A percentile compares a stretch with the other conserved stretches of the same genome.
phyloP scores from a whole-genome alignment of 179 eudicot species.

The Gypsophila paniculata region DNA sequence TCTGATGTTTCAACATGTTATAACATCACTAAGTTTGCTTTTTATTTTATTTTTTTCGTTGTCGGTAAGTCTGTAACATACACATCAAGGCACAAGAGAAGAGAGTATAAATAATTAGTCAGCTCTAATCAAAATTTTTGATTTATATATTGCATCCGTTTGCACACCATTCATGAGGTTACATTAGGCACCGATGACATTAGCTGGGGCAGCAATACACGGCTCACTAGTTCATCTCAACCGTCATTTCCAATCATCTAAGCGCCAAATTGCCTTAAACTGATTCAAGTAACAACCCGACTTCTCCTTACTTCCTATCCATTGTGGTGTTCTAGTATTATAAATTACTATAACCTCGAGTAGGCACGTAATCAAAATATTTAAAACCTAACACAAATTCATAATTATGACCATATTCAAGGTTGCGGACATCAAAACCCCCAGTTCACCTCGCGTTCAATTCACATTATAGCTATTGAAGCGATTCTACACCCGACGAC shows the following conservation, averaged over 20 bases:
- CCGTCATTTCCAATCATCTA: too few relatives aligned
- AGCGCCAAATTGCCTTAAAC: background rate
- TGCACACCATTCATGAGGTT: background rate
- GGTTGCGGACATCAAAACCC: too few relatives aligned
- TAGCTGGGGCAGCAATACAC: background rate
- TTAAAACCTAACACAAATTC: background rate
- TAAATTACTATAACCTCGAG: background rate
- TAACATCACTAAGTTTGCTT: background rate
- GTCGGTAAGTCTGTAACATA: background rate
- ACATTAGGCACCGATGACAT: background rate
- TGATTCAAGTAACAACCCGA: background rate
- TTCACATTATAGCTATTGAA: background rate
- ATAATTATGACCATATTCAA: too few relatives aligned
- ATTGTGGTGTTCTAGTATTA: background rate
- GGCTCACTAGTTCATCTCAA: constrained; percentile 1
- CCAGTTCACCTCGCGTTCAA: too few relatives aligned
- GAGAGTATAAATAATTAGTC: background rate
- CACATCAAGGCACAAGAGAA: background rate
- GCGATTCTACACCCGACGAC: background rate
- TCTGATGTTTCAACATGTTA: background rate
- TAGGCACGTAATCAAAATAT: background rate
- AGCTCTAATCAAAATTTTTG: background rate
- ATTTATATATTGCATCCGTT: background rate
- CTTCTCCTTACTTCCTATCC: background rate
- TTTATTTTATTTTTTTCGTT: too few relatives aligned